Percentiles rank a stretch among this genome's conserved stretches.
These are phyloP conservation scores for Apiospora arundinis DNA, from an alignment of 2,329 filamentous ascomycete genomes.

Conservation along the genomic window DNA sequence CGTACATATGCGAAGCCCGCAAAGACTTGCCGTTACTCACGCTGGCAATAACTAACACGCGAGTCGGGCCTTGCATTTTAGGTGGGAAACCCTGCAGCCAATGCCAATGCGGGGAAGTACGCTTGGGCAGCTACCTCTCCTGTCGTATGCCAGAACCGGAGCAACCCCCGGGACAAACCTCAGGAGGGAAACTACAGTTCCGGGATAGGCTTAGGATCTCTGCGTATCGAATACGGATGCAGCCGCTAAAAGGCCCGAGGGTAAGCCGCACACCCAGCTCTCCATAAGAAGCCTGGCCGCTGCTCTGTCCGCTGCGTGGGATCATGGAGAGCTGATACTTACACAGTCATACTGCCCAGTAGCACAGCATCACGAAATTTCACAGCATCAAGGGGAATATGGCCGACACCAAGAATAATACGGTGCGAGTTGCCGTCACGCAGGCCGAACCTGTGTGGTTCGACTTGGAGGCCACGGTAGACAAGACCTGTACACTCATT, in stretches of 20 bases:
- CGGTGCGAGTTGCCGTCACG: conserved; percentile 49
- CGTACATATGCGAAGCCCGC: neutral
- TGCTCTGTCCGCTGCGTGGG: too few species aligned
- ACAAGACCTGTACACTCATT: conserved; percentile 57
- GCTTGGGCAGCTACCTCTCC: too few species aligned
- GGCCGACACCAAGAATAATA: neutral
- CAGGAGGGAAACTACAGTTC: neutral
- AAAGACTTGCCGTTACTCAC: neutral
- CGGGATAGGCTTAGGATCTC: neutral
- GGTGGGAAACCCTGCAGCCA: neutral
- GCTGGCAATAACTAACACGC: neutral
- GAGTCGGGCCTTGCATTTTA: neutral
- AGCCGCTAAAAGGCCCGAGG: neutral
- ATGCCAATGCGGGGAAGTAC: neutral
- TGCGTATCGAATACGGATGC: neutral
- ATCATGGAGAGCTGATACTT: neutral
- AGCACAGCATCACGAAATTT: neutral
- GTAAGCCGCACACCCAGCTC: neutral
- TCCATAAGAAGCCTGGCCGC: neutral
- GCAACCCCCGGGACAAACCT: neutral
- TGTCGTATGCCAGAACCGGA: neutral
- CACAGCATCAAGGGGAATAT: neutral
- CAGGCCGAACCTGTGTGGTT: conserved; percentile 63
- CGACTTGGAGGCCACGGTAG: conserved; percentile 52
- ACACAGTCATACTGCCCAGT: neutral